Base-by-base conservation (phyloP, 768 basidiomycete species). In the Mycena epipterygia region DNA sequence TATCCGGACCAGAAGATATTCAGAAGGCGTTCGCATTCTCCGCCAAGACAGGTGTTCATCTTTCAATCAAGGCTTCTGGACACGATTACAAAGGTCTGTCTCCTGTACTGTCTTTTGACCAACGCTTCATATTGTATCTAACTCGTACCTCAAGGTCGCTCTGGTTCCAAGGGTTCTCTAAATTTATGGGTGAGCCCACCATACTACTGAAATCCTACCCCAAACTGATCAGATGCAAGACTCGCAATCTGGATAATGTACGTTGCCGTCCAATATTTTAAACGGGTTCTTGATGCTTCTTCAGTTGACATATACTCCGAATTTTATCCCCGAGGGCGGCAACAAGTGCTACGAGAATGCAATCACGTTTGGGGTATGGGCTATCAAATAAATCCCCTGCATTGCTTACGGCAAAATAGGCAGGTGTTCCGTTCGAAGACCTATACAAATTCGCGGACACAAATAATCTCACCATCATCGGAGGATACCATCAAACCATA, bases 381-480 rank as follows among this genome's bases (percentile, higher is more conserved):
- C 41, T 19, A 8, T n/a, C 1, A 55, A 23, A 55, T 11, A 16
- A 49, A 17, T 41, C n/a, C 29, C 46, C 33, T 14, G 29, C 13
- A 27, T 37, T 72, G 17, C 53, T 49, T 51, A 44, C 41, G 8
- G 30, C 11, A 33, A 30, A 5, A 21, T 37, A 83, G 81, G 76
- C 83, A 1, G 83, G 82, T 23, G 78, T 76, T 13, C 59, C 70
- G 13, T 80, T 74, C 32, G 73, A 78, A 42, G 74, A 81, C 27
- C 70, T 80, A 1, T 82, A 83, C 67, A 73, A 71, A 27, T 84
- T 80, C 64, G 82, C 82, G 4, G 82, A 84, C 42, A 55, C 48
- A 37, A 68, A 82, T 33, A 82, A 83, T 64, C 75, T 81, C 17
- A 84, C 83, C 0, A 66, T 79, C 29, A 73, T 83, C 35, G 82